Percentiles rank a stretch among this genome's conserved stretches.
phyloP scores from a whole-genome alignment of 2,329 filamentous ascomycete species.

The Paecilomyces formosus region DNA sequence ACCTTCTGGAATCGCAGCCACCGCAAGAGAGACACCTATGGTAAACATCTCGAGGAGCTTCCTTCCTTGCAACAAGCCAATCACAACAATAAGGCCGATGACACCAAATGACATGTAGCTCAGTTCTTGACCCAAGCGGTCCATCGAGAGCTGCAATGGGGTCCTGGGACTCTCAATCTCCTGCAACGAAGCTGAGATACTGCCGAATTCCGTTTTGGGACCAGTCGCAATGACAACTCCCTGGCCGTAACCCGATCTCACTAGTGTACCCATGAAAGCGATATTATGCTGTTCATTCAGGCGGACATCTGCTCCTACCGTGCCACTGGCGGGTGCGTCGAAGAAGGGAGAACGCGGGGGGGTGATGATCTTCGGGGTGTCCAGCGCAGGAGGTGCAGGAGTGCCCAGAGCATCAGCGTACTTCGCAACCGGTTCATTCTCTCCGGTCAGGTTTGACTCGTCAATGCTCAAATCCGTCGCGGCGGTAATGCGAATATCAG shows the following conservation, averaged over 20 bases:
- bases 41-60: slow-evolving; percentile 90
- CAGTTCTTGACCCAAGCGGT: slow-evolving; percentile 88
- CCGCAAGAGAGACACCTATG: slow-evolving; percentile 91
- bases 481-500: slow-evolving; percentile 88
- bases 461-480: slow-evolving; percentile 88
- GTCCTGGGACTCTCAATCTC: slow-evolving; percentile 94
- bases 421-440: slow-evolving; percentile 87
- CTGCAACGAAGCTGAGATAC: slow-evolving; percentile 87
- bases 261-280: slow-evolving; percentile 95
- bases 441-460: slow-evolving; percentile 91
- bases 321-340: slow-evolving; percentile 50
- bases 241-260: slow-evolving; percentile 90
- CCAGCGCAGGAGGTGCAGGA: slow-evolving; percentile 12
- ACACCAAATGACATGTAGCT: slow-evolving; percentile 96
- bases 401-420: slow-evolving; percentile 53
- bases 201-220: slow-evolving; percentile 87
- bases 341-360: slow-evolving; percentile 51
- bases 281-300: slow-evolving; percentile 78
- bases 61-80: slow-evolving; percentile 86
- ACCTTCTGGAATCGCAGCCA: slow-evolving; percentile 92
- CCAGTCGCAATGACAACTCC: slow-evolving; percentile 97
- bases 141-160: slow-evolving; percentile 92
- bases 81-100: slow-evolving; percentile 84
- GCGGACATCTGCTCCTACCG: slow-evolving; percentile 57
- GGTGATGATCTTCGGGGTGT: slow-evolving; percentile 22